A percentile compares a stretch with the other conserved stretches of the same genome.
Evolutionary conservation across 352 stramenopile genomes (phyloP).

Genomic region (Globisporangium radiosum): DNA sequence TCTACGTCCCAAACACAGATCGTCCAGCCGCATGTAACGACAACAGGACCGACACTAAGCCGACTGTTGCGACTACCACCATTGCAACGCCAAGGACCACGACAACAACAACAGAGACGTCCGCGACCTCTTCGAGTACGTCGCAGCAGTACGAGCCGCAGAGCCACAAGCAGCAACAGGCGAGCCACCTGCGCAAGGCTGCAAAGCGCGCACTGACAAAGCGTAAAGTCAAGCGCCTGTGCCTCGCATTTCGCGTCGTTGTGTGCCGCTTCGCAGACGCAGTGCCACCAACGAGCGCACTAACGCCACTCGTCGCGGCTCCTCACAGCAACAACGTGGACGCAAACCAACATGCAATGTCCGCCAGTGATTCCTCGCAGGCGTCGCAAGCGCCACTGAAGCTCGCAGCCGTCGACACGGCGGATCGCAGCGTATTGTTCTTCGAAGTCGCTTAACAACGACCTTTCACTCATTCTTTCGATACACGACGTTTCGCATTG

Average conservation of each 20-base stretch:
- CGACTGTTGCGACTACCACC: neutral
- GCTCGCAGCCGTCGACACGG: constrained; percentile 42
- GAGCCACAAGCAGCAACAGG: constrained; percentile 10
- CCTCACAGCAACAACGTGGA: neutral
- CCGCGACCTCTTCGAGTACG: no score
- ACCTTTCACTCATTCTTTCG: neutral
- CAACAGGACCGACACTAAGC: neutral
- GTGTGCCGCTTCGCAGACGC: constrained; percentile 41
- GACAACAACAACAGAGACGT: neutral
- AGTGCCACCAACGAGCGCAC: constrained; percentile 18
- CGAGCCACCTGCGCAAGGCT: neutral
- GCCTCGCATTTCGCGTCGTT: constrained; percentile 46
- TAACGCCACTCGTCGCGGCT: constrained; percentile 8
- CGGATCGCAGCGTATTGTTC: constrained; percentile 50
- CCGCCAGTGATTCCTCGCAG: neutral
- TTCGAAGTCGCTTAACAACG: constrained; percentile 31
- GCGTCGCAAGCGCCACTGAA: constrained; percentile 33
- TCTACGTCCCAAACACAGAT: constrained; percentile 12
- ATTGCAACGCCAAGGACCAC: neutral
- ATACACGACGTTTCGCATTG: neutral
- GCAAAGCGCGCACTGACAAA: constrained; percentile 15
- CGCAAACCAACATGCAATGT: neutral
- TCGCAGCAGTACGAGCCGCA: neutral
- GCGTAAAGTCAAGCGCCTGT: constrained; percentile 35
- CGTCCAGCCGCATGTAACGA: no score